Conservation (phyloP, 129 eudicot genomes). For the Lactuca saligna region DNA sequence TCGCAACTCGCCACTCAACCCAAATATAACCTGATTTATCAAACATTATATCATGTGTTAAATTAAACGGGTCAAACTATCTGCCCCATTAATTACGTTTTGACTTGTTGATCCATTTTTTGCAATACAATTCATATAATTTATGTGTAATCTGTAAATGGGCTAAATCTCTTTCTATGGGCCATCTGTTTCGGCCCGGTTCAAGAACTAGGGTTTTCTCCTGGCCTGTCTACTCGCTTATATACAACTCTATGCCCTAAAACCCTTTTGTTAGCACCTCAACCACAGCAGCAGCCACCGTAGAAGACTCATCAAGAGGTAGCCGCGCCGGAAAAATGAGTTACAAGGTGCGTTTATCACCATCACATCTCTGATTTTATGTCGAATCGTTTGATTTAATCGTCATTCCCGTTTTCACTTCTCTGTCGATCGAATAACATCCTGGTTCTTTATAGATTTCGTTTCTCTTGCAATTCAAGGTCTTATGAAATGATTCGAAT, state of each 20-base stretch:
- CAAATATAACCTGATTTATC: too few species aligned
- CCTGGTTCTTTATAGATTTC: neutral
- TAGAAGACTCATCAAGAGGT: slow-evolving; percentile 5
- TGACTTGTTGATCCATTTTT: too few species aligned
- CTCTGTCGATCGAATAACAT: neutral
- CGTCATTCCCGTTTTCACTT: neutral
- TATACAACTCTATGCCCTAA: slow-evolving; percentile 35
- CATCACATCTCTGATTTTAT: neutral
- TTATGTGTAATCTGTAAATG: neutral
- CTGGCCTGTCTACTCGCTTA: slow-evolving; percentile 3
- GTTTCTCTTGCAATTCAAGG: neutral
- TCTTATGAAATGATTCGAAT: neutral
- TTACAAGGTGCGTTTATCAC: slow-evolving; percentile 15
- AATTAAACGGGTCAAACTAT: too few species aligned
- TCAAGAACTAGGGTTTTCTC: slow-evolving; percentile 31
- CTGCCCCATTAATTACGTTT: too few species aligned
- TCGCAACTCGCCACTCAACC: too few species aligned
- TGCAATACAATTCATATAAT: too few species aligned
- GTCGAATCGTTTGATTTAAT: neutral
- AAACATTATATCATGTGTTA: too few species aligned
- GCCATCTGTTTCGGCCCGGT: slow-evolving; percentile 7
- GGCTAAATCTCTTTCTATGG: slow-evolving; percentile 1
- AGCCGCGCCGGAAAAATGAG: slow-evolving; percentile 23
- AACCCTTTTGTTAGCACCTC: slow-evolving; percentile 26
- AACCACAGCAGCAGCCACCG: slow-evolving; percentile 20